Conservation (phyloP, 768 basidiomycete species). For the Suillus variegatus region DNA sequence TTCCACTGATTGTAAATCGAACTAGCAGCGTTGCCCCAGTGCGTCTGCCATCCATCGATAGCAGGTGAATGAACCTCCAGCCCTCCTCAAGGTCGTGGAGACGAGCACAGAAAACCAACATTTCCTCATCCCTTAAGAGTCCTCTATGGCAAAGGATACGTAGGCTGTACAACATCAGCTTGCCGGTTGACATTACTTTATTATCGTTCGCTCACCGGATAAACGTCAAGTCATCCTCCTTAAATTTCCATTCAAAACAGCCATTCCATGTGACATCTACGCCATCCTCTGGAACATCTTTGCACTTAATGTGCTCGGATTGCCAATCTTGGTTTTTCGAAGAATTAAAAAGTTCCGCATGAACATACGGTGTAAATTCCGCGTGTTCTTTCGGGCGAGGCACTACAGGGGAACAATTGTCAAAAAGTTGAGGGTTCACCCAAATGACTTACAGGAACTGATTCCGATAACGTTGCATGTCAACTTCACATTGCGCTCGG, state of each 20-base stretch:
- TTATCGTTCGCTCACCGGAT: constrained; percentile 39
- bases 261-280: constrained; percentile 44
- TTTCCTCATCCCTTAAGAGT: constrained; percentile 43
- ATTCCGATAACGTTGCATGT: constrained; percentile 43
- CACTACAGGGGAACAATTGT: constrained; percentile 31
- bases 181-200: background rate
- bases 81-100: constrained; percentile 46
- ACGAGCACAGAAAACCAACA: constrained; percentile 57
- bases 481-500: constrained; percentile 22
- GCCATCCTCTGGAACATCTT: constrained; percentile 30
- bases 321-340: constrained; percentile 43
- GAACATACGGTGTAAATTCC: constrained; percentile 45
- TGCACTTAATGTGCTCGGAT: constrained; percentile 41
- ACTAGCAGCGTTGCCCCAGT: constrained; percentile 32
- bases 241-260: constrained; percentile 52
- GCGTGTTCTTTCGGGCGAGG: constrained; percentile 43
- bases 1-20: constrained; percentile 19
- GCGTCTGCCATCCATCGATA: constrained; percentile 51
- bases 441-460: constrained; percentile 40
- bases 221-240: constrained; percentile 53
- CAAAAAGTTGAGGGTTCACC: background rate
- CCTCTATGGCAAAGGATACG: constrained; percentile 35
- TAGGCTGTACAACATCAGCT: constrained; percentile 7
- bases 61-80: constrained; percentile 50
- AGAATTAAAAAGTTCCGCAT: constrained; percentile 46